Evolutionary conservation across 345 rosid genomes (phyloP).

Genomic region (Pistacia integerrima): DNA sequence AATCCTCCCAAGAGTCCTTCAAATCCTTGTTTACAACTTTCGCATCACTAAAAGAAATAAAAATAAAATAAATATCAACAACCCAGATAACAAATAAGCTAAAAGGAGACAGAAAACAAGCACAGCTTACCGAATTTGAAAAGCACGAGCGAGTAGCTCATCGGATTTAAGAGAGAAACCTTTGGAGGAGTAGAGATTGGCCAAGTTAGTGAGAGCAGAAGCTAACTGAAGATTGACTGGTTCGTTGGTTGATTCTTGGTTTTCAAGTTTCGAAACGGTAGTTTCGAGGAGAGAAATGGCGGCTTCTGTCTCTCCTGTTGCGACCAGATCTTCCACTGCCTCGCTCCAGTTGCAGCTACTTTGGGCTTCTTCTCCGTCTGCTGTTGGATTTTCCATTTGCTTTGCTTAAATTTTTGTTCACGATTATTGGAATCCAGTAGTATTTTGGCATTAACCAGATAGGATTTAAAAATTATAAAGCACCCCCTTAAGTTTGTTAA

Average conservation of each 20-base stretch:
- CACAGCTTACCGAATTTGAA: slow-evolving; percentile 44
- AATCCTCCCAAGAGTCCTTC: slow-evolving; percentile 15
- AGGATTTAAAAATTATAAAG: too few species aligned
- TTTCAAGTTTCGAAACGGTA: slow-evolving; percentile 43
- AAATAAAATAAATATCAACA: not conserved
- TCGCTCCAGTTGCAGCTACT: slow-evolving; percentile 68
- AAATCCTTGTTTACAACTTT: slow-evolving; percentile 25
- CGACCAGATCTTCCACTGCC: slow-evolving; percentile 72
- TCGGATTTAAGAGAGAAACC: slow-evolving; percentile 85
- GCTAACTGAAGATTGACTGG: slow-evolving; percentile 52
- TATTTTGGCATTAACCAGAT: too few species aligned
- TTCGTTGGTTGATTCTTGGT: slow-evolving; percentile 26
- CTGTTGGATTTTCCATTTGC: slow-evolving; percentile 1
- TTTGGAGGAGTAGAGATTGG: slow-evolving; percentile 65
- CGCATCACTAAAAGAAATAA: slow-evolving; percentile 30
- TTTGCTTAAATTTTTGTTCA: not conserved
- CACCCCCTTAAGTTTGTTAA: too few species aligned
- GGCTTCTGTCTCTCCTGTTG: slow-evolving; percentile 54
- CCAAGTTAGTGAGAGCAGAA: slow-evolving; percentile 60
- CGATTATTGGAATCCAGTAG: not conserved
- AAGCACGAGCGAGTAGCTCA: slow-evolving; percentile 59
- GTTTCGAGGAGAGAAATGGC: slow-evolving; percentile 77
- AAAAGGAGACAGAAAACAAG: not conserved
- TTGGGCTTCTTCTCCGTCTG: slow-evolving; percentile 6
- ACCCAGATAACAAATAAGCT: slow-evolving; percentile 2